A percentile compares a stretch with the other conserved stretches of the same genome.
phyloP scores from a whole-genome alignment of 2,329 filamentous ascomycete species.

The Scopulariopsis brevicaulis region DNA sequence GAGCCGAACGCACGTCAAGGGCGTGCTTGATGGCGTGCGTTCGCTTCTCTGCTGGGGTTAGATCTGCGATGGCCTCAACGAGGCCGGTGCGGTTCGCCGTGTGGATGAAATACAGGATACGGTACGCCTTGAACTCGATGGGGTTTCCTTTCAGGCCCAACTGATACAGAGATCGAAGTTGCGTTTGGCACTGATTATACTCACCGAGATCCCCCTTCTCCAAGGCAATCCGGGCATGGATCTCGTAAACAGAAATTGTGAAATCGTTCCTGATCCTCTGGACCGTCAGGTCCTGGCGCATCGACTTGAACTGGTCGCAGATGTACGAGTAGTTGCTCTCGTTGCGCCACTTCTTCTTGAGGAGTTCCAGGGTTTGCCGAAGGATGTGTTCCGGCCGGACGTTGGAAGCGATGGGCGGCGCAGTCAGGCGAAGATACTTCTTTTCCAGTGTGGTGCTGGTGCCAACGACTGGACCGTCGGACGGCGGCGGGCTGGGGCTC shows the following conservation, averaged over 20 bases:
- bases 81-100: slow-evolving; percentile 96
- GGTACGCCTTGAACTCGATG: slow-evolving; percentile 97
- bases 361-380: slow-evolving; percentile 70
- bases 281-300: slow-evolving; percentile 95
- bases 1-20: slow-evolving; percentile 76
- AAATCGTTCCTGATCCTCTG: slow-evolving; percentile 96
- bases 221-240: slow-evolving; percentile 91
- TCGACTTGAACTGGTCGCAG: slow-evolving; percentile 97
- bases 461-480: slow-evolving; percentile 68
- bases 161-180: slow-evolving; percentile 83
- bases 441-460: slow-evolving; percentile 81
- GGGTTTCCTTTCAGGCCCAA: slow-evolving; percentile 79
- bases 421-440: slow-evolving; percentile 85
- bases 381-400: slow-evolving; percentile 77
- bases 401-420: slow-evolving; percentile 75
- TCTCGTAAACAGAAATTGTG: slow-evolving; percentile 93
- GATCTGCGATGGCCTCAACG: slow-evolving; percentile 96
- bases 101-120: slow-evolving; percentile 98
- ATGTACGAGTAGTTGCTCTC: slow-evolving; percentile 96
- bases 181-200: slow-evolving; percentile 99
- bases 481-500: slow-evolving; percentile 44
- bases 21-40: slow-evolving; percentile 81
- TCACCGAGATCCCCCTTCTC: slow-evolving; percentile 99
- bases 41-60: slow-evolving; percentile 94
- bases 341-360: slow-evolving; percentile 90